Base-by-base conservation (phyloP, 2,329 filamentous ascomycete genomes). In the Ophiobolus disseminans region DNA sequence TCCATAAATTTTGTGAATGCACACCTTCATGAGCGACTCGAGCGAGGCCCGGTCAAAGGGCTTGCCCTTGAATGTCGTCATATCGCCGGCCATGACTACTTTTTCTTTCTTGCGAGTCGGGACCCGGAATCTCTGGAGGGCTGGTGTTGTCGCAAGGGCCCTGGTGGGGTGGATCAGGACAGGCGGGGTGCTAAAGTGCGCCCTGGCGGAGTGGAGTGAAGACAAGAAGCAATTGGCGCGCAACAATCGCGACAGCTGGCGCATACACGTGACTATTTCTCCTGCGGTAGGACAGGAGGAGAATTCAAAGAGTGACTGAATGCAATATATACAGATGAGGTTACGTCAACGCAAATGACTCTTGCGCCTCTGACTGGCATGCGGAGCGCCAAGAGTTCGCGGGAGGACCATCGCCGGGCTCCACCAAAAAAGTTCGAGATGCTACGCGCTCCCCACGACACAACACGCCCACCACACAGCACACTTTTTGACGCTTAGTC, bases 1-100 rank as follows among this genome's bases (percentile, higher is more conserved):
- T 2, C 14, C 10, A 28, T 40, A n/a, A 17, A 21, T 30, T 11
- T 10, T 14, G 9, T 14, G 16, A 2, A 17, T 37, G 74, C 91
- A 89, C 60, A 92, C 88, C 61, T 89, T 86, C 65, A 97, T 86
- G 69, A 97, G 84, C 53, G 86, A 88, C 71, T 97, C 94, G 69
- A 97, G 85, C 48, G 84, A 80, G 50, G 82, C 78, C 68, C 91
- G 86, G 76, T 97, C 91, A 65, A 99, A 87, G 76, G 90, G 86
- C 80, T 96, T 87, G 66, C 93, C 94, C 71, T 78, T 78, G 60
- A 89, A 94, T 48, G 82, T 80, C 50, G 82, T 81, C 60, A 71
- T 73, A 31, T 65, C 63, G 48, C 56, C 51, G 11, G 62, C 56
- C 69, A 73, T 72, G 44, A 14, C 55, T 52, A 56, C 60, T 38